Base-by-base conservation (phyloP, 2,329 filamentous ascomycete species). In the Pestalotiopsis fici region DNA sequence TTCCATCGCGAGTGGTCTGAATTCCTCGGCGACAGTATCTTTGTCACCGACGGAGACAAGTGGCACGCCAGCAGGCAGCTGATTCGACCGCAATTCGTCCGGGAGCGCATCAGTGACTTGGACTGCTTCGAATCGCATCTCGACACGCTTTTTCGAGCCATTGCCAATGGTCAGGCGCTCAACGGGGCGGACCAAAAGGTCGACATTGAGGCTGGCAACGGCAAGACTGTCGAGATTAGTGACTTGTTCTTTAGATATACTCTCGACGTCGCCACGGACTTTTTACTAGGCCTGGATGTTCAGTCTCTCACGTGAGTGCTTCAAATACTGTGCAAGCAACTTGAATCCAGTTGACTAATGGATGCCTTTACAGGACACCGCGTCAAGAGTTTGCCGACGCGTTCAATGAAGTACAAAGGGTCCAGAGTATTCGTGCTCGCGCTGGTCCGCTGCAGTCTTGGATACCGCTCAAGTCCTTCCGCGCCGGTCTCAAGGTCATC, bases 31-130 rank as follows among this genome's bases (percentile, higher is more conserved):
- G 87, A 93, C 73, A 88, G 88, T 80, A 93, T 93, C 82, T 94
- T 93, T 79, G 90, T 90, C 7, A 97, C 93, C 0, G 95, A 98
- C 76, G 91, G 92, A 13, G 83, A 89, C 28, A 81, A 86, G 64
- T 97, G 95, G 95, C 93, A 95, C 72, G 86, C 87, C 66, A 94
- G 91, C 64, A 87, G 95, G n/a, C 90, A 93, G 71, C 84, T 97
- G 68, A 90, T 98, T 69, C 87, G 94, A 2, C 94, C 95, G 0
- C 93, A 97, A 75, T 97, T 97, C 79, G 90, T 94, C 74, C 92
- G 91, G 73, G 92, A 97, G 74, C 91, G 94, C 23, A 88, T 97
- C 43, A 92, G 91, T 70, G 93, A 97, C 78, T 81, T 97, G 68
- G 86, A 93, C 64, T 90, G 91, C 68, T 95, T 97, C 76, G 95